Evolutionary conservation across 2,329 filamentous ascomycete genomes (phyloP).

Genomic region (Teratosphaeria destructans): DNA sequence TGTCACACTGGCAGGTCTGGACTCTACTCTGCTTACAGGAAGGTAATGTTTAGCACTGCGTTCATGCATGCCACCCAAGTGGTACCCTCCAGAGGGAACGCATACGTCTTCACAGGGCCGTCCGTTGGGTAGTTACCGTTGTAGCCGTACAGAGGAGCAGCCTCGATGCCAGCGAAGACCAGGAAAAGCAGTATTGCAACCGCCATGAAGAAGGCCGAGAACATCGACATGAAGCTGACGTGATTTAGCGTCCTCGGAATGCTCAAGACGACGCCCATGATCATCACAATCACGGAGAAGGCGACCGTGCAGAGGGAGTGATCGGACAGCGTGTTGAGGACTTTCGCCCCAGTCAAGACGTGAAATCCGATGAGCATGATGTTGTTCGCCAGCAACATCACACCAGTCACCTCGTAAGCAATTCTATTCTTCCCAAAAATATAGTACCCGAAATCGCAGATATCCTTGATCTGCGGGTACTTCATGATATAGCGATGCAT

Average conservation of each 20-base stretch:
- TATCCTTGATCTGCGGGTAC: slow-evolving; percentile 39
- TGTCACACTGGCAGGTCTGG: neutral
- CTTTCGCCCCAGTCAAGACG: slow-evolving; percentile 37
- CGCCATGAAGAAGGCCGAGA: slow-evolving; percentile 39
- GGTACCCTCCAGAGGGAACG: slow-evolving; percentile 37
- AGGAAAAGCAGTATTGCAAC: slow-evolving; percentile 42
- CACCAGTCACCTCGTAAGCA: slow-evolving; percentile 36
- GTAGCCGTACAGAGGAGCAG: slow-evolving; percentile 36
- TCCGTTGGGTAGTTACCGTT: slow-evolving; percentile 35
- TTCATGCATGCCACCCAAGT: slow-evolving; percentile 41
- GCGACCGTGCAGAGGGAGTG: slow-evolving; percentile 41
- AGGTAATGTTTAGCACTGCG: slow-evolving; percentile 37
- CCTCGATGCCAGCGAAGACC: slow-evolving; percentile 38
- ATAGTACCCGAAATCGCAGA: slow-evolving; percentile 42
- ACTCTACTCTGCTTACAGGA: slow-evolving; percentile 10
- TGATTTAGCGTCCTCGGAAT: slow-evolving; percentile 37
- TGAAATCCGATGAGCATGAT: slow-evolving; percentile 43
- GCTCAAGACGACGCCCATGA: slow-evolving; percentile 40
- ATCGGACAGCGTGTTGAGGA: slow-evolving; percentile 40
- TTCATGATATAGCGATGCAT: slow-evolving; percentile 46
- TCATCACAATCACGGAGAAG: slow-evolving; percentile 36
- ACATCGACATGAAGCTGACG: slow-evolving; percentile 43
- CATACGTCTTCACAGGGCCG: slow-evolving; percentile 37
- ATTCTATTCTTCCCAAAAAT: slow-evolving; percentile 33
- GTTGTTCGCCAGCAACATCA: slow-evolving; percentile 43